These are phyloP conservation scores for Urtica urens DNA, from an alignment of 306 rosid species.

Conservation along the genomic window DNA sequence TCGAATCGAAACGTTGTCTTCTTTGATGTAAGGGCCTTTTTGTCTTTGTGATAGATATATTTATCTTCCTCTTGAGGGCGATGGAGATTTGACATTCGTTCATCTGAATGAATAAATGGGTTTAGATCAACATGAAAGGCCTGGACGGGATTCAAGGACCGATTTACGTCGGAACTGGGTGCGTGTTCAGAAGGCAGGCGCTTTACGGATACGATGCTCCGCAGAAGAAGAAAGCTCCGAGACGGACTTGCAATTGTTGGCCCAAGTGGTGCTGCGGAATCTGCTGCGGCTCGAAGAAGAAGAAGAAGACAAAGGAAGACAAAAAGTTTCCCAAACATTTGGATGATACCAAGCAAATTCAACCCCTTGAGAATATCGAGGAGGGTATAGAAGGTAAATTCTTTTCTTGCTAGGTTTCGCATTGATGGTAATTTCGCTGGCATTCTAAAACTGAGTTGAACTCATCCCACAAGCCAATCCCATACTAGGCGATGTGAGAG, in stretches of 20 bases:
- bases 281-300: slow-evolving; percentile 60
- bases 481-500: no score
- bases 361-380: slow-evolving; percentile 61
- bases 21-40: slow-evolving; percentile 56
- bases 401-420: no score
- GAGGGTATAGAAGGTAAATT: slow-evolving; percentile 75
- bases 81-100: slow-evolving; percentile 17
- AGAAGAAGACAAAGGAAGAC: slow-evolving; percentile 36
- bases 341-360: slow-evolving; percentile 59
- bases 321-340: slow-evolving; percentile 43
- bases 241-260: slow-evolving; percentile 74
- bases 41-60: neutral
- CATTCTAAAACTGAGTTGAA: no score
- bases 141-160: slow-evolving; percentile 96
- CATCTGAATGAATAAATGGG: slow-evolving; percentile 1
- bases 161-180: slow-evolving; percentile 88
- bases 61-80: neutral
- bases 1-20: slow-evolving; percentile 89
- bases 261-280: slow-evolving; percentile 80
- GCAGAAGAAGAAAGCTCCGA: slow-evolving; percentile 55
- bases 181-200: slow-evolving; percentile 91
- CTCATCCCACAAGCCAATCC: no score
- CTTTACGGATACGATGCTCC: slow-evolving; percentile 93
- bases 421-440: no score
- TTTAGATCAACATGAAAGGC: slow-evolving; percentile 90